Percentiles rank a stretch among this genome's conserved stretches.
These are phyloP conservation scores for Starmerella geochares DNA, from an alignment of 805 yeast species.

Conservation along the genomic window DNA sequence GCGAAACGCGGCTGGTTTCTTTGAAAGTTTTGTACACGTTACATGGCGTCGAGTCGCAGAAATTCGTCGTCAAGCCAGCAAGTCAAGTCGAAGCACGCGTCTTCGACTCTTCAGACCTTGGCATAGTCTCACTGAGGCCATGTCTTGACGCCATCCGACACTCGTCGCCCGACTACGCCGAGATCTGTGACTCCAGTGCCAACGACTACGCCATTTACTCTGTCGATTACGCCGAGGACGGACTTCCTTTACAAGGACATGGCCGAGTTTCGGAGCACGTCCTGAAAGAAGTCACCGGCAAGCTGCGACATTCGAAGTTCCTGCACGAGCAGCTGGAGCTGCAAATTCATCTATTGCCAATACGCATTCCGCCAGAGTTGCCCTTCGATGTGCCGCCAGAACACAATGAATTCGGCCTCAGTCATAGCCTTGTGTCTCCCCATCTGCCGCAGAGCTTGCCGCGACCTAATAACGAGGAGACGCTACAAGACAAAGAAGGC, in stretches of 20 bases:
- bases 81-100: constrained; percentile 22
- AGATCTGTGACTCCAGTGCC: constrained; percentile 23
- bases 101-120: constrained; percentile 26
- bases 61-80: constrained; percentile 31
- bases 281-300: constrained; percentile 17
- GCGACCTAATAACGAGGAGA: background rate
- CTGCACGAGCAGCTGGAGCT: constrained; percentile 17
- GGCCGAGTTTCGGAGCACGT: constrained; percentile 28
- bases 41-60: constrained; percentile 29
- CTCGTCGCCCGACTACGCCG: constrained; percentile 33
- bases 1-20: constrained; percentile 6
- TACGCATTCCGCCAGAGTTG: constrained; percentile 2
- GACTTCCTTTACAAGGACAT: constrained; percentile 34
- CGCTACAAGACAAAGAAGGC: background rate
- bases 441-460: background rate
- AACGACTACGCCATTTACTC: constrained; percentile 36
- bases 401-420: background rate
- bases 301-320: constrained; percentile 10
- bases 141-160: constrained; percentile 32
- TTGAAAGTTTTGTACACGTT: constrained; percentile 35
- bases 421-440: background rate
- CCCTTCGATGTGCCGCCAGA: background rate
- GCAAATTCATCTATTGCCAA: constrained; percentile 18
- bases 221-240: constrained; percentile 34
- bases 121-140: constrained; percentile 28